A percentile compares a stretch with the other conserved stretches of the same genome.
Conservation (phyloP, 768 basidiomycete species). For the Wakefieldia striispora region DNA sequence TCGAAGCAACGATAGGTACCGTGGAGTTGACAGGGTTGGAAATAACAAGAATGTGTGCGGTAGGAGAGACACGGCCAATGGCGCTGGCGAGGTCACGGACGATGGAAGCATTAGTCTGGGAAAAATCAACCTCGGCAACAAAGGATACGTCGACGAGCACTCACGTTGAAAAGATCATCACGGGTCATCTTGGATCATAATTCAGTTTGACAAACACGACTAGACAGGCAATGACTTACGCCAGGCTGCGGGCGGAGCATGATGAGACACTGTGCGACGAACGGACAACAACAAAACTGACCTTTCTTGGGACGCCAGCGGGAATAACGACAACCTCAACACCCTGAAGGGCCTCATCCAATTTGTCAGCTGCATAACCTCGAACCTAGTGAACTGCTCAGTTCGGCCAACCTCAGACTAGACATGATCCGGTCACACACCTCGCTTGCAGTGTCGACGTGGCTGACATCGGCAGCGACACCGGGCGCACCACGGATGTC, state of each 20-base stretch:
- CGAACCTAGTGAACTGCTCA: conserved; percentile 51
- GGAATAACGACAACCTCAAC: conserved; percentile 95
- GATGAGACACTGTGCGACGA: conserved; percentile 15
- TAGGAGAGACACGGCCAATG: conserved; percentile 80
- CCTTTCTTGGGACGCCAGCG: conserved; percentile 98
- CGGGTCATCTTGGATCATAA: conserved; percentile 77
- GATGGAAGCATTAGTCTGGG: conserved; percentile 93
- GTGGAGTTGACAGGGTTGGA: conserved; percentile 99
- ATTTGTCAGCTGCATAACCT: conserved; percentile 81
- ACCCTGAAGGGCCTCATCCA: conserved; percentile 87
- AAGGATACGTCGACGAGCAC: conserved; percentile 27
- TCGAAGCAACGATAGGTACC: conserved; percentile 93
- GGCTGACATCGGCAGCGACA: conserved; percentile 96
- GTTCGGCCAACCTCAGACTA: neutral
- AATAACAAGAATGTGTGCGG: conserved; percentile 94
- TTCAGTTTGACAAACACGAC: conserved; percentile 23
- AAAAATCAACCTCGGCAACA: neutral
- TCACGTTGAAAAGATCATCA: conserved; percentile 93
- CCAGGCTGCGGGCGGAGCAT: conserved; percentile 58
- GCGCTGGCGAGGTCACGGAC: conserved; percentile 93
- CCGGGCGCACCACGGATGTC: conserved; percentile 44
- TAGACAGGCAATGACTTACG: conserved; percentile 48
- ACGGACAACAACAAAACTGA: conserved; percentile 32
- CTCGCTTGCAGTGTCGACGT: conserved; percentile 87
- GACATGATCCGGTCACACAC: conserved; percentile 39